Conservation (phyloP, 1,139 yeast species). For the Citeromyces hawaiiensis region DNA sequence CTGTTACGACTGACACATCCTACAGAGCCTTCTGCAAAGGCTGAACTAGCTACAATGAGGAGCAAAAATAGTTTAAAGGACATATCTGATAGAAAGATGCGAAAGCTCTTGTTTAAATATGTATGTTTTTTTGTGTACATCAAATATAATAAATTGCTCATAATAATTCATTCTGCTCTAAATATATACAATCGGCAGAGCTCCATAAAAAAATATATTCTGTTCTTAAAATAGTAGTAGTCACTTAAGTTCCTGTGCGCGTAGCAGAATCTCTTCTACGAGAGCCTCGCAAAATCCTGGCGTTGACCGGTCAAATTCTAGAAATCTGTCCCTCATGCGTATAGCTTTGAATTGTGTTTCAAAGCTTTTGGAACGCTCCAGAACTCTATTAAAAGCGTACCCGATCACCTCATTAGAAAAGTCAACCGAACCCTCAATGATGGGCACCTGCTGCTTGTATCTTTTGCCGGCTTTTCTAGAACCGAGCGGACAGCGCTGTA, state of each 20-base stretch:
- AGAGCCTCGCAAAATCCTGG: conserved; percentile 55
- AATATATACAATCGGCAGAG: too few species aligned
- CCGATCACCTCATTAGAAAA: conserved; percentile 22
- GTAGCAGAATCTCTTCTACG: conserved; percentile 36
- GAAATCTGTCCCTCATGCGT: conserved; percentile 22
- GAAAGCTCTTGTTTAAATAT: background rate
- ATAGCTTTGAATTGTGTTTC: conserved; percentile 32
- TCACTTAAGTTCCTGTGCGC: background rate
- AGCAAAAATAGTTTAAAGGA: background rate
- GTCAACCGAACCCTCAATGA: conserved; percentile 12
- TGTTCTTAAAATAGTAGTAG: background rate
- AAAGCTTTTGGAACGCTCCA: conserved; percentile 31
- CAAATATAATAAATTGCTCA: background rate
- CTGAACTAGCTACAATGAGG: background rate
- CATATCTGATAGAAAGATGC: background rate
- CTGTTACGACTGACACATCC: background rate
- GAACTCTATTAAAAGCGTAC: conserved; percentile 28
- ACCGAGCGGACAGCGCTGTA: background rate
- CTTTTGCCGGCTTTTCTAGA: background rate
- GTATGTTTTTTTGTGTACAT: background rate
- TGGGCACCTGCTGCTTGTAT: conserved; percentile 1
- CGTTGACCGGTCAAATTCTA: conserved; percentile 29
- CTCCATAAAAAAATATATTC: background rate
- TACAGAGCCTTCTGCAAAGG: background rate
- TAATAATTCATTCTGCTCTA: too few species aligned